phyloP scores from a whole-genome alignment of 495 filamentous ascomycete genomes.

The Polyplosphaeria fusca region DNA sequence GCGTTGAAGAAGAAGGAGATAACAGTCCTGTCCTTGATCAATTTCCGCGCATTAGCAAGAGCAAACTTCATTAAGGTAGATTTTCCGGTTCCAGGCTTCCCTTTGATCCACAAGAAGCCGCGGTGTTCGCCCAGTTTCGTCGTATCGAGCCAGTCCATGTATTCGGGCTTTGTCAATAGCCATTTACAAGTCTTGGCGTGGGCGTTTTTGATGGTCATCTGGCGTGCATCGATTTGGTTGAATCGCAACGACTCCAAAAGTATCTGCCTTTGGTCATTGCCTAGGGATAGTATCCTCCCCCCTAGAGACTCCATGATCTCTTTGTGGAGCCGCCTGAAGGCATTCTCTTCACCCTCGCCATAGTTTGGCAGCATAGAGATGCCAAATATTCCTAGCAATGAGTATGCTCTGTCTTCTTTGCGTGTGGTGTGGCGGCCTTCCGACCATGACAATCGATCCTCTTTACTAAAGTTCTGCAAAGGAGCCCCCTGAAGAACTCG shows the following conservation, averaged over 20 bases:
- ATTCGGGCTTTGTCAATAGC: neutral
- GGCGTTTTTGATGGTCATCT: neutral
- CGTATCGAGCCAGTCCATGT: neutral
- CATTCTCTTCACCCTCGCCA: constrained; percentile 1
- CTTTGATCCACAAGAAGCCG: too few species aligned
- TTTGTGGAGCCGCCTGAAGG: constrained; percentile 1
- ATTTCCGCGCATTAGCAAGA: constrained; percentile 4
- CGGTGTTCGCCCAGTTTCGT: neutral
- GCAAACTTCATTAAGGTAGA: constrained; percentile 25
- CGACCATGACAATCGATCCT: constrained; percentile 13
- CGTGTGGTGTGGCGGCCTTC: constrained; percentile 13
- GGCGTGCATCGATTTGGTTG: neutral
- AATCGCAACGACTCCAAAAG: neutral
- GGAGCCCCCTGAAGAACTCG: constrained; percentile 15
- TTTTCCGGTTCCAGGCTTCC: too few species aligned
- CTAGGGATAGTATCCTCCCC: too few species aligned
- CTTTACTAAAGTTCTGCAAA: constrained; percentile 10
- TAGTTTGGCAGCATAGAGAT: neutral
- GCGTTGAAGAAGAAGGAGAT: constrained; percentile 45
- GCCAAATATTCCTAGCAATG: constrained; percentile 8
- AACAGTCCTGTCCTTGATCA: too few species aligned
- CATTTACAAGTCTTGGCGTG: neutral
- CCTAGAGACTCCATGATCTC: too few species aligned
- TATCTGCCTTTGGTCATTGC: too few species aligned
- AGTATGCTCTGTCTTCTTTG: constrained; percentile 15